Evolutionary conservation across 495 filamentous ascomycete genomes (phyloP), one percentile per base, ranked within the genome.

Genomic region (Halenospora varia): DNA sequence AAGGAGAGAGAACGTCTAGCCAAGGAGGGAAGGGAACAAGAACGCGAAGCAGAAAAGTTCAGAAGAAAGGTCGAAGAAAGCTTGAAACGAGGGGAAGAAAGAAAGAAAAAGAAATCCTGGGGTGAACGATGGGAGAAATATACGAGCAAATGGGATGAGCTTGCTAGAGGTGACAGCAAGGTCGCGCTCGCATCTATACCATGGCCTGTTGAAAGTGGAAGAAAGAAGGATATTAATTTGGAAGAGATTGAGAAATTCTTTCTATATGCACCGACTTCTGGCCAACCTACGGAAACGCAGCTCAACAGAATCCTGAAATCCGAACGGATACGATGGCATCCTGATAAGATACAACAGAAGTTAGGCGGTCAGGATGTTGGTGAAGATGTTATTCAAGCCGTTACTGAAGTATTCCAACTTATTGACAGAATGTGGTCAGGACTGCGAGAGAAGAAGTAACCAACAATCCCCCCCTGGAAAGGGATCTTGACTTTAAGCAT

Each of bases 341-440:
- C 94, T 10, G 94, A 99, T 72, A 99, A 97, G 77, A 88, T 97
- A 26, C 90, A 96, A 76, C 95, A 97, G 73, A 82, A 85, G 47
- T 84, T 92, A 62, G 89, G 90, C 1, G 82, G 78, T 0, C 70
- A 78, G 55, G 77, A 80, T 3, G 73, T 88, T 42, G 84, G 89
- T 45, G 82, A 88, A 17, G 71, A 76, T 2, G 82, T 85, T 1
- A 79, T 95, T 69, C 86, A 87, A 72, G 81, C 80, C 48, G 88
- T 97, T 15, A 98, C 92, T 11, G 87, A 88, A 4, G 87, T 96
- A 10, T 98, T 98, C 65, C 93, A 97, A 75, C 84, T 88, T 46
- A 78, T 98, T 51, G 94, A 97, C 77, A 70, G 74, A 40, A 68
- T 98, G 70, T 96, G 90, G 88, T 81, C 56, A 23, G 65, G 63